Percentiles rank a stretch among this genome's conserved stretches.
These are phyloP conservation scores for Fallopia convolvulus DNA, from an alignment of 148 eudicot species.

Conservation along the genomic window DNA sequence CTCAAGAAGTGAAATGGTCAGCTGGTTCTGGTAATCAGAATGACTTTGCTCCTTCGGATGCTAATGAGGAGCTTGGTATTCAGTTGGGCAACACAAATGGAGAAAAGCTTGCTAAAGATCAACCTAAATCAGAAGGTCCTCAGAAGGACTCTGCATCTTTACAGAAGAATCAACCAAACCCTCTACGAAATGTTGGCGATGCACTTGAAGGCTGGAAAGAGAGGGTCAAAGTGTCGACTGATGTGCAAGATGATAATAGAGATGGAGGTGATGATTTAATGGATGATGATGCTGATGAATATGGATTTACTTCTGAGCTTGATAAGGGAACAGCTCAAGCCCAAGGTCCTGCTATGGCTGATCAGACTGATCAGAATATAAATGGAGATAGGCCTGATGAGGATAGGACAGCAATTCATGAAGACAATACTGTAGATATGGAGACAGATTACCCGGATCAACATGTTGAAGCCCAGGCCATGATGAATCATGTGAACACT, in stretches of 20 bases:
- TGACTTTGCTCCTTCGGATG: constrained; percentile 53
- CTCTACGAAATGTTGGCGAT: constrained; percentile 71
- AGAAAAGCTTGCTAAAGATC: constrained; percentile 41
- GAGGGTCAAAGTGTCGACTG: constrained; percentile 70
- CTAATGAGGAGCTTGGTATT: constrained; percentile 43
- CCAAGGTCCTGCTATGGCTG: constrained; percentile 76
- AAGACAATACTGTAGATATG: constrained; percentile 33
- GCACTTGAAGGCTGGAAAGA: constrained; percentile 98
- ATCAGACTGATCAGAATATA: constrained; percentile 55
- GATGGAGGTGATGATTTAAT: constrained; percentile 43
- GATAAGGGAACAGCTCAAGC: constrained; percentile 87
- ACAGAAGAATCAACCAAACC: constrained; percentile 70
- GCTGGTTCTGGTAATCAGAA: constrained; percentile 35
- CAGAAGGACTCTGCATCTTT: constrained; percentile 41
- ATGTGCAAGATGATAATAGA: constrained; percentile 34
- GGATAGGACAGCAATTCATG: constrained; percentile 23
- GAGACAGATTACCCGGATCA: constrained; percentile 24
- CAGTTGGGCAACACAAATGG: constrained; percentile 48
- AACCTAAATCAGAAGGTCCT: constrained; percentile 35
- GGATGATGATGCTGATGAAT: constrained; percentile 65
- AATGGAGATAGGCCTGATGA: constrained; percentile 40
- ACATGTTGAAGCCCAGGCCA: constrained; percentile 30
- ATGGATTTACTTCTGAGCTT: constrained; percentile 63
- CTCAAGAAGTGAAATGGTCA: constrained; percentile 49
- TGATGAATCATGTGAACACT: constrained; percentile 23